phyloP scores from a whole-genome alignment of 139 green algal species.

The Tetraselmis striata region DNA sequence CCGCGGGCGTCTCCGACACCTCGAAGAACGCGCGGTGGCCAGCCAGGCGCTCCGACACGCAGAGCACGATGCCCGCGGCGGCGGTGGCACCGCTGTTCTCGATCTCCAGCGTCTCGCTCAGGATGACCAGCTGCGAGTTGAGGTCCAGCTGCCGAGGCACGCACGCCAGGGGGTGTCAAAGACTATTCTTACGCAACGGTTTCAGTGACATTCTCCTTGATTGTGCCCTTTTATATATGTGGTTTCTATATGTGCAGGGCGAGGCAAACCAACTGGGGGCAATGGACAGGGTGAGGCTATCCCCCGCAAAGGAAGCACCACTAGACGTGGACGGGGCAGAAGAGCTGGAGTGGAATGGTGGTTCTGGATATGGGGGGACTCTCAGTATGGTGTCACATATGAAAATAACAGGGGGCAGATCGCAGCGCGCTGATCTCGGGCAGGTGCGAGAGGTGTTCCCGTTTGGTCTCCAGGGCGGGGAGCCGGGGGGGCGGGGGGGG shows the following conservation, averaged over 20 bases:
- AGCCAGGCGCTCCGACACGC: constrained; percentile 13
- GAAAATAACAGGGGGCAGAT: background rate
- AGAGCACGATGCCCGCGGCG: constrained; percentile 23
- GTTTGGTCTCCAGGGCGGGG: background rate
- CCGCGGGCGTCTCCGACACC: constrained; percentile 20
- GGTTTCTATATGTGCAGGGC: background rate
- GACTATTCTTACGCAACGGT: no score
- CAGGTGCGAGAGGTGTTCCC: background rate
- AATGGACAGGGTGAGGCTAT: background rate
- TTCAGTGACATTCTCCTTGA: no score
- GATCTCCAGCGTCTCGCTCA: constrained; percentile 36
- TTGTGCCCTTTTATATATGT: background rate
- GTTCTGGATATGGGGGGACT: no score
- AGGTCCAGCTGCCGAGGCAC: background rate
- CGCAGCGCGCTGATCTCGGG: background rate
- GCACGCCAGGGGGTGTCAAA: background rate
- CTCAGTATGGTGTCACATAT: no score
- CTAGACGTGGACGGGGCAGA: no score
- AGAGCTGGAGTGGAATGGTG: no score
- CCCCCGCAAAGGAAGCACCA: no score
- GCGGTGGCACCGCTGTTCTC: constrained; percentile 36
- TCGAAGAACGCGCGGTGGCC: constrained; percentile 27
- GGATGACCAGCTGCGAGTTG: background rate
- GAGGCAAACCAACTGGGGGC: background rate
- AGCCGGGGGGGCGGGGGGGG: no score